phyloP scores from a whole-genome alignment of 306 rosid species.

The Prinsepia uniflora region DNA sequence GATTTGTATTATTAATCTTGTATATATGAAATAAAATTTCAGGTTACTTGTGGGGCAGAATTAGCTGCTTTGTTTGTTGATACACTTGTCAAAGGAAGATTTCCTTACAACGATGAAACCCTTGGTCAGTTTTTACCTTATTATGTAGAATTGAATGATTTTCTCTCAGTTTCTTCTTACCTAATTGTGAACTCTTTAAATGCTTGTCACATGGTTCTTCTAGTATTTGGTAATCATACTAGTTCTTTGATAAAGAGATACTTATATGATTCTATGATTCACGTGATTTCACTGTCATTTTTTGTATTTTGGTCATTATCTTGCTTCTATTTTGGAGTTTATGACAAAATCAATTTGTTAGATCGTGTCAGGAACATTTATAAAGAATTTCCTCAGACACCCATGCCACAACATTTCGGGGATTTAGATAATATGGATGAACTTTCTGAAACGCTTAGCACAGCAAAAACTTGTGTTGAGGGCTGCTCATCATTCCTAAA shows the following conservation, averaged over 20 bases:
- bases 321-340: conserved; percentile 19
- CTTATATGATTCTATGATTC: conserved; percentile 9
- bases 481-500: conserved; percentile 89
- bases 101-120: conserved; percentile 55
- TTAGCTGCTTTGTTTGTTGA: conserved; percentile 88
- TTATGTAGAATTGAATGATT: conserved; percentile 11
- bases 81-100: conserved; percentile 69
- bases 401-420: conserved; percentile 59
- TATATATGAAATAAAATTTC: conserved; percentile 17
- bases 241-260: neutral
- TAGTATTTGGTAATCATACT: neutral
- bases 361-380: conserved; percentile 70
- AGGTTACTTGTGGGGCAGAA: conserved; percentile 97
- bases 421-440: conserved; percentile 67
- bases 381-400: conserved; percentile 61
- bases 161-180: neutral
- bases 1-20: conserved; percentile 1
- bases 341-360: conserved; percentile 40
- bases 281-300: conserved; percentile 12
- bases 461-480: conserved; percentile 80
- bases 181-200: conserved; percentile 11
- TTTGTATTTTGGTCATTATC: conserved; percentile 20
- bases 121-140: conserved; percentile 60
- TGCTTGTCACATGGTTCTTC: conserved; percentile 26
- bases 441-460: conserved; percentile 78